These are phyloP conservation scores for Ulmus americana DNA, from an alignment of 331 rosid species.

Conservation along the genomic window DNA sequence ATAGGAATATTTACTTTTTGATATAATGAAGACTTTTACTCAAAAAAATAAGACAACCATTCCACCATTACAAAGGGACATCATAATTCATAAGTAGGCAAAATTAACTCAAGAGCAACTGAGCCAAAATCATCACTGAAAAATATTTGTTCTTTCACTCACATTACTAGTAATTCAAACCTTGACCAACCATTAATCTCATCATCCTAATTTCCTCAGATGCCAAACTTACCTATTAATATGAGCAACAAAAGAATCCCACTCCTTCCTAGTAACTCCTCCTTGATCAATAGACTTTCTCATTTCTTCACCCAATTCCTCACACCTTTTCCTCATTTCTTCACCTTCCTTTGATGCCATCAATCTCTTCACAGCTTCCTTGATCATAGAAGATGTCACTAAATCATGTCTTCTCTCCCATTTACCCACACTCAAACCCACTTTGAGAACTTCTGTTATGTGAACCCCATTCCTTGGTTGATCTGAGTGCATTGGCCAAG, in stretches of 20 bases:
- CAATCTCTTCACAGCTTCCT: constrained; percentile 32
- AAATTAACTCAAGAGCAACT: no score
- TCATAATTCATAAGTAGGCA: no score
- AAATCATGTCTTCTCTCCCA: constrained; percentile 32
- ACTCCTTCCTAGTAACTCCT: constrained; percentile 48
- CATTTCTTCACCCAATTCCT: constrained; percentile 26
- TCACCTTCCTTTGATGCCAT: constrained; percentile 50
- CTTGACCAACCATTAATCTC: no score
- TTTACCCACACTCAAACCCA: constrained; percentile 43
- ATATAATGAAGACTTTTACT: no score
- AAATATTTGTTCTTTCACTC: no score
- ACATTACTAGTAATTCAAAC: no score
- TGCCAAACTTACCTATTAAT: constrained; percentile 22
- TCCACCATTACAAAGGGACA: no score
- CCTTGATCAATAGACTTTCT: constrained; percentile 28
- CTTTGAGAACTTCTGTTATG: constrained; percentile 39
- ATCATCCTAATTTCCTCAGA: no score
- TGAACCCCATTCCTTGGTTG: constrained; percentile 62
- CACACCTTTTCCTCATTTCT: constrained; percentile 40
- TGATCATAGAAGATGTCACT: constrained; percentile 25
- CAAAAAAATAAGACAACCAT: no score
- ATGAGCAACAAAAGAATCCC: constrained; percentile 48
- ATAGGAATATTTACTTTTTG: no score
- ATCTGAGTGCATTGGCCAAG: constrained; percentile 83
- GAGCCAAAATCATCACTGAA: no score